These are phyloP conservation scores for Luzula sylvatica DNA, from an alignment of 176 grass and related monocot genomes.

Conservation along the genomic window DNA sequence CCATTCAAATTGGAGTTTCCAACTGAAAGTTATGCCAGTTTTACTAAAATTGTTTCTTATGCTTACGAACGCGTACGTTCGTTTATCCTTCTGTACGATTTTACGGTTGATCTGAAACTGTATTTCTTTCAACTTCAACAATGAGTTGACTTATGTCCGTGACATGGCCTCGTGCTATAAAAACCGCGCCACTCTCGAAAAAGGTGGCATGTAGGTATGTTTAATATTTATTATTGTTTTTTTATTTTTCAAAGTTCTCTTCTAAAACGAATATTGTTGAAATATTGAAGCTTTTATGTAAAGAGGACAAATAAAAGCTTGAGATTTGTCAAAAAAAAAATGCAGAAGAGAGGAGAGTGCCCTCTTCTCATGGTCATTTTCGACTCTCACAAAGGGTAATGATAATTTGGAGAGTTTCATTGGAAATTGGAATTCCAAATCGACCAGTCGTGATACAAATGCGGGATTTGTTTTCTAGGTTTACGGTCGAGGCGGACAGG, in stretches of 20 bases:
- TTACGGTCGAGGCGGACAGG: slow-evolving; percentile 79
- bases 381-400: slow-evolving; percentile 60
- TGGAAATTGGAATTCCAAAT: too few species aligned
- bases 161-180: slow-evolving; percentile 45
- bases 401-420: too few species aligned
- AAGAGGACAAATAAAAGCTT: slow-evolving; percentile 61
- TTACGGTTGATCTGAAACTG: too few species aligned
- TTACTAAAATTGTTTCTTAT: too few species aligned
- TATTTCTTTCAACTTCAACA: too few species aligned
- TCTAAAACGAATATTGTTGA: too few species aligned
- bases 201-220: slow-evolving; percentile 81
- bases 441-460: too few species aligned
- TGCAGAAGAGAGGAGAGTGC: slow-evolving; percentile 71
- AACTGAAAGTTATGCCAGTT: too few species aligned
- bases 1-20: too few species aligned
- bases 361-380: slow-evolving; percentile 76
- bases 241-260: background rate
- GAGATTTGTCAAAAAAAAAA: slow-evolving; percentile 57
- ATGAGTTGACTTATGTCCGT: slow-evolving; percentile 56
- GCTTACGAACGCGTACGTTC: too few species aligned
- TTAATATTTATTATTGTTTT: background rate
- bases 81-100: too few species aligned
- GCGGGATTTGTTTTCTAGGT: too few species aligned
- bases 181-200: slow-evolving; percentile 57
- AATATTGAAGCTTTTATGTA: slow-evolving; percentile 49